Evolutionary conservation across 176 grass and related monocot species (phyloP), one percentile per base, ranked within the genome.

Genomic region (Oryza coarctata): DNA sequence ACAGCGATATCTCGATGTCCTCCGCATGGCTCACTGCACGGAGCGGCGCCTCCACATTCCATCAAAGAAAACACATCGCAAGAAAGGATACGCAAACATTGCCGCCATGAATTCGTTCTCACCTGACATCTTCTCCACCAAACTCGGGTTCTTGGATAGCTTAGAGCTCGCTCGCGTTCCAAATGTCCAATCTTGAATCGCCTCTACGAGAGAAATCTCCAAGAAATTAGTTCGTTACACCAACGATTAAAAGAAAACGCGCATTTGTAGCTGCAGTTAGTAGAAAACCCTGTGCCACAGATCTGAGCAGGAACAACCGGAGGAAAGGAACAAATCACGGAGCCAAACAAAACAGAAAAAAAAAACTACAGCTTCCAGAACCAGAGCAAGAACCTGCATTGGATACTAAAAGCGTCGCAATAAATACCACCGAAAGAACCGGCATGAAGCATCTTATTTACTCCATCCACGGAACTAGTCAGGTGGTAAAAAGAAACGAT

Each of bases 1-100:
- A 88, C 43, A 96, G 44, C 49, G 81, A 90, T 87, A 93, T 91
- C 76, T 99, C 97, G 63, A 90, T 39, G 63, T 80, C 87, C 77
- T 96, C 93, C 36, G 89, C 85, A 78, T 82, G 82, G 83, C 38
- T 82, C 63, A 86, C 95, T 93, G 82, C 80, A 58, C 57, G 23
- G 73, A 77, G 8, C 73, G 65, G 63, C 52, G 29, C 11, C 62
- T 23, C 17, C 55, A 49, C 25, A 73, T 63, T 32, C 7, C 57
- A 26, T 26, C 60, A 4, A 40, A 30, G 41, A 82, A 6, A 66
- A 55, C 1, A 68, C 64, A 74, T 22, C 12, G 11, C 32, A 80
- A 10, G 28, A 78, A 26, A 39, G 30, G 39, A 28, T 22, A 29
- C 20, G 47, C 11, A 65, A 35, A 17, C 44, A 44, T 26, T 3